Evolutionary conservation across 1,284 basidiomycete species (phyloP).

Genomic region (Trichosporon sp.): DNA sequence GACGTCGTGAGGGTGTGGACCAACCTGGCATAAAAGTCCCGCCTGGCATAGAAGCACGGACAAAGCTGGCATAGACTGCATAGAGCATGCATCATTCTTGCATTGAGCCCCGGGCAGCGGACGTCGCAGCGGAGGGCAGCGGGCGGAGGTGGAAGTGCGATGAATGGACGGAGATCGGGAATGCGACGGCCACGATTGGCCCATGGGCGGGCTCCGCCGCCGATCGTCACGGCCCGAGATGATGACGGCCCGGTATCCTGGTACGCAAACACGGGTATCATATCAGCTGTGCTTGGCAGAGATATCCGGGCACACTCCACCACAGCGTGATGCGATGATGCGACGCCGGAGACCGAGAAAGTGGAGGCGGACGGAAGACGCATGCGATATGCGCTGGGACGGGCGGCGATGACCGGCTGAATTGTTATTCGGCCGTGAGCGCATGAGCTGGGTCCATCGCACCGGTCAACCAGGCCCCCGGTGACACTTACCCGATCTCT

Average conservation of each 20-base stretch:
- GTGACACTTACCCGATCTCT: background rate
- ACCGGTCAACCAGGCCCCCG: background rate
- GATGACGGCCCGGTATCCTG: no score
- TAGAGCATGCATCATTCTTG: no score
- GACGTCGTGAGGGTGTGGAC: constrained; percentile 47
- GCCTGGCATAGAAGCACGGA: constrained; percentile 27
- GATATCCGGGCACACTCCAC: background rate
- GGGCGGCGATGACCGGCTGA: background rate
- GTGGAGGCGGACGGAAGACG: background rate
- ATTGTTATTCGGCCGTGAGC: background rate
- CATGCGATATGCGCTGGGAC: background rate
- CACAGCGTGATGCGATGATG: background rate
- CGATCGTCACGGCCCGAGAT: no score
- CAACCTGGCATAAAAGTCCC: constrained; percentile 35
- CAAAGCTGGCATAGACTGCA: no score
- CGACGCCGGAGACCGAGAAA: background rate
- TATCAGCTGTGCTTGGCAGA: background rate
- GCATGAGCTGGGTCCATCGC: background rate
- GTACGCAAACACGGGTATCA: background rate
- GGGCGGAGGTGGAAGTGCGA: background rate
- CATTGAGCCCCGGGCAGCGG: no score
- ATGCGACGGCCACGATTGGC: background rate
- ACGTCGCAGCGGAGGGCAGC: no score
- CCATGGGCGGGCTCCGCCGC: background rate
- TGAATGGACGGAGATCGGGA: background rate